Evolutionary conservation across 2,329 filamentous ascomycete species (phyloP), one percentile per base, ranked within the genome.

Genomic region (Aureobasidium namibiae): DNA sequence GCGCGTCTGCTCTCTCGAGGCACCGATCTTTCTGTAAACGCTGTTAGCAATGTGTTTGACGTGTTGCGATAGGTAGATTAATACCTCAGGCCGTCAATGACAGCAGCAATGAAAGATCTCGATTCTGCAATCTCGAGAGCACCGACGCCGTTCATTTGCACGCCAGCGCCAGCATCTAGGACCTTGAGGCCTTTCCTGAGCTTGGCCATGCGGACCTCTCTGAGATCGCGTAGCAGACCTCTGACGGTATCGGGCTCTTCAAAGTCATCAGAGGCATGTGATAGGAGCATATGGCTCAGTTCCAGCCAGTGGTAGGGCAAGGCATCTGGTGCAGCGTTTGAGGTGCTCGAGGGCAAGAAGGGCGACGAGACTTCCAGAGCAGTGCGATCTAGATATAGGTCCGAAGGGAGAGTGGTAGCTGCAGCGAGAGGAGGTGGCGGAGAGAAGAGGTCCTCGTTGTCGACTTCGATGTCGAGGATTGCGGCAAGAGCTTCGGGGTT

Each of bases 241-340:
- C 92, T 79, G 8, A 95, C 86, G 64, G 86, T 83, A 64, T 91
- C 86, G 2, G 89, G 80, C 0, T 87, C 78, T 36, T 83, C 81
- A 52, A 97, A 82, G 71, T 96, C 92, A 72, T 96, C 92, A 26
- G 83, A 81, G 4, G 92, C 92, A 59, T 90, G 87, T 48, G 92
- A 88, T 2, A 99, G 82, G 46, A 99, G 78, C 70, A 95, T 85
- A 73, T 96, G 91, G 18, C 88, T 87, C 9, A 97, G 76, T 74
- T 97, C 94, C 42, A 95, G 82, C 92, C 92, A 99, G 76, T 97
- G 92, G 70, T 95, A 97, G 0, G 94, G 94, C 33, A 99, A 77
- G 14, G 86, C 83, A 41, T 85, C 84, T 0, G 84, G 75, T 9
- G 86, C 84, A 1, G 87, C 83, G 48, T 83, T 78, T 0, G 87